phyloP scores from a whole-genome alignment of 2,329 filamentous ascomycete genomes.

The Fusarium hainanense region DNA sequence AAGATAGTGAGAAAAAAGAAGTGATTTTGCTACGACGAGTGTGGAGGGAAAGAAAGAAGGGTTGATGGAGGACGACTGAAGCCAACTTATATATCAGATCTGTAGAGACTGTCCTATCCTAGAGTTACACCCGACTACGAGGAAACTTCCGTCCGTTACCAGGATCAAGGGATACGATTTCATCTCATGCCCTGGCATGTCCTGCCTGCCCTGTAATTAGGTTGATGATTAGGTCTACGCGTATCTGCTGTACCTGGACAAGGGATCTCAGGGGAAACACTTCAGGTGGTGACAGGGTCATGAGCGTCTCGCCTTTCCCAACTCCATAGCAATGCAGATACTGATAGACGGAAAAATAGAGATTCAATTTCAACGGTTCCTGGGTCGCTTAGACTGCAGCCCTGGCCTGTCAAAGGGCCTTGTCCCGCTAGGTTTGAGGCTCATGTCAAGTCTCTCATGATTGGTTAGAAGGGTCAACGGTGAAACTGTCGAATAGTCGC shows the following conservation, averaged over 20 bases:
- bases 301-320: conserved; percentile 18
- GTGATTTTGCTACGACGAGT: conserved; percentile 42
- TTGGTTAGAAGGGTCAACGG: conserved; percentile 19
- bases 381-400: conserved; percentile 10
- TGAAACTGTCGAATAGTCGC: conserved; percentile 29
- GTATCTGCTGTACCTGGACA: not conserved
- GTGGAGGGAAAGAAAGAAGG: conserved; percentile 23
- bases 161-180: conserved; percentile 1
- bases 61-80: not conserved
- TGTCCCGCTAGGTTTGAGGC: conserved; percentile 37
- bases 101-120: not conserved
- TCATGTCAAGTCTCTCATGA: conserved; percentile 16
- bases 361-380: conserved; percentile 21
- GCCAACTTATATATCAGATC: conserved; percentile 41
- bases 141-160: conserved; percentile 7
- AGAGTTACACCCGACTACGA: not conserved
- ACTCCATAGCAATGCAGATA: conserved; percentile 24
- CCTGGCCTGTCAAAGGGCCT: conserved; percentile 17
- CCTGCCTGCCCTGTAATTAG: not conserved
- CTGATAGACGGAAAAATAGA: conserved; percentile 42
- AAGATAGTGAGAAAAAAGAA: conserved; percentile 38
- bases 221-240: not conserved
- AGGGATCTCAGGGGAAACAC: conserved; percentile 4
- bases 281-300: not conserved
- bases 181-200: not conserved